These are phyloP conservation scores for Entomophthora muscae DNA, from an alignment of 371 early-diverging fungal genomes.

Conservation along the genomic window DNA sequence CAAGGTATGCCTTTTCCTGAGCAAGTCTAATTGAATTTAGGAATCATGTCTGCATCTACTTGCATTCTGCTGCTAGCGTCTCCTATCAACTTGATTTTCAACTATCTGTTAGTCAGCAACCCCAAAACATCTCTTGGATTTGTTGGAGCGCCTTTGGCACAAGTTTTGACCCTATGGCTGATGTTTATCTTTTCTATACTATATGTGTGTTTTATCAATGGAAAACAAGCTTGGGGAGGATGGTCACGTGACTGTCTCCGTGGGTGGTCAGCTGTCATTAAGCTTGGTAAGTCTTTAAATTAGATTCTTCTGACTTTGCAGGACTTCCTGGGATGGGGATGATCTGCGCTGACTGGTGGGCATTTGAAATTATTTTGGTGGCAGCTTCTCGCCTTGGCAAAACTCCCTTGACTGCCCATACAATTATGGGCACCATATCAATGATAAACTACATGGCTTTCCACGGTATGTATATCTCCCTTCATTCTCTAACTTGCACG, in stretches of 20 bases:
- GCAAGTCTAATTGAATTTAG: slow-evolving; percentile 15
- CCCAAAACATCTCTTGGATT: slow-evolving; percentile 45
- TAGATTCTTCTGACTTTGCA: background rate
- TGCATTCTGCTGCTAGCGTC: slow-evolving; percentile 44
- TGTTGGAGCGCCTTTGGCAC: slow-evolving; percentile 72
- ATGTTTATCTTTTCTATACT: slow-evolving; percentile 33
- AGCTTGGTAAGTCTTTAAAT: slow-evolving; percentile 46
- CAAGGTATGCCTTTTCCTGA: slow-evolving; percentile 20
- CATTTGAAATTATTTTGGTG: slow-evolving; percentile 50
- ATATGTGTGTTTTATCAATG: slow-evolving; percentile 46
- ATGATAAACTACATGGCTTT: slow-evolving; percentile 53
- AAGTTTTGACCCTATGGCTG: slow-evolving; percentile 52
- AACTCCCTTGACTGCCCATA: slow-evolving; percentile 65
- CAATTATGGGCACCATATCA: slow-evolving; percentile 52
- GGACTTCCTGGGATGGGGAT: slow-evolving; percentile 49
- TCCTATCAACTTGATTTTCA: slow-evolving; percentile 54
- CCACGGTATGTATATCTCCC: slow-evolving; percentile 12
- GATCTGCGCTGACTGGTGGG: slow-evolving; percentile 55
- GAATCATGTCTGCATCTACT: slow-evolving; percentile 62
- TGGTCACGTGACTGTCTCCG: slow-evolving; percentile 52
- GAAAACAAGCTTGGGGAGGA: slow-evolving; percentile 65
- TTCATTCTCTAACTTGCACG: background rate
- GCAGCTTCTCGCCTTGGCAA: slow-evolving; percentile 61
- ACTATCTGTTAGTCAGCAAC: slow-evolving; percentile 55
- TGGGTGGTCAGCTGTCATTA: slow-evolving; percentile 41